These are phyloP conservation scores for Aurantiochytrium sp. DNA, from an alignment of 108 stramenopile species.

Conservation along the genomic window DNA sequence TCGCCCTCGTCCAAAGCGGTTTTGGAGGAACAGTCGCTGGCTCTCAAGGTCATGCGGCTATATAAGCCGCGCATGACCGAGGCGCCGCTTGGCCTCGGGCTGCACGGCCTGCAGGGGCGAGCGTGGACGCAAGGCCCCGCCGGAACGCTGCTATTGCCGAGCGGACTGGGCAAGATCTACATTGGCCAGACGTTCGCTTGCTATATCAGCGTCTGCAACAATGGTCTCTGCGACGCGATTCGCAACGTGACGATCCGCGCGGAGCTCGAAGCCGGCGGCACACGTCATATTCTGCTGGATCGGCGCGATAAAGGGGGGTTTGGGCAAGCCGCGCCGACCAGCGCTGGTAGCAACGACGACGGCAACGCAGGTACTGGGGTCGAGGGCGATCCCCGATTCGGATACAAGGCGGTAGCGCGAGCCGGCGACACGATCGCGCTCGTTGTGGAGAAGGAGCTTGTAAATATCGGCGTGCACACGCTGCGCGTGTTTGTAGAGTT, in stretches of 20 bases:
- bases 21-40: slow-evolving; percentile 1
- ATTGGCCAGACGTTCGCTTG: slow-evolving; percentile 10
- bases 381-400: neutral
- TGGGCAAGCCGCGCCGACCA: too few species aligned
- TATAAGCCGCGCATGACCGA: neutral
- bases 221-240: neutral
- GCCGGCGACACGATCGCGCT: neutral
- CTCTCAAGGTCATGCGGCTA: slow-evolving; percentile 6
- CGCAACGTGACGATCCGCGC: slow-evolving; percentile 1
- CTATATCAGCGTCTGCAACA: slow-evolving; percentile 13
- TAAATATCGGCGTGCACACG: neutral
- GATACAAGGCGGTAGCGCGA: neutral
- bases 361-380: neutral
- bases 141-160: neutral
- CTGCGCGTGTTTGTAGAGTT: slow-evolving; percentile 23
- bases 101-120: neutral
- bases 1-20: neutral
- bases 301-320: slow-evolving; percentile 1
- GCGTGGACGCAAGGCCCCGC: slow-evolving; percentile 9
- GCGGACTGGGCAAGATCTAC: neutral
- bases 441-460: neutral
- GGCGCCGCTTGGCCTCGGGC: neutral
- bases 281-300: neutral
- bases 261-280: neutral
- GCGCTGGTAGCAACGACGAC: neutral